Evolutionary conservation across 2,329 filamentous ascomycete species (phyloP).

Genomic region (Clonostachys sp.): DNA sequence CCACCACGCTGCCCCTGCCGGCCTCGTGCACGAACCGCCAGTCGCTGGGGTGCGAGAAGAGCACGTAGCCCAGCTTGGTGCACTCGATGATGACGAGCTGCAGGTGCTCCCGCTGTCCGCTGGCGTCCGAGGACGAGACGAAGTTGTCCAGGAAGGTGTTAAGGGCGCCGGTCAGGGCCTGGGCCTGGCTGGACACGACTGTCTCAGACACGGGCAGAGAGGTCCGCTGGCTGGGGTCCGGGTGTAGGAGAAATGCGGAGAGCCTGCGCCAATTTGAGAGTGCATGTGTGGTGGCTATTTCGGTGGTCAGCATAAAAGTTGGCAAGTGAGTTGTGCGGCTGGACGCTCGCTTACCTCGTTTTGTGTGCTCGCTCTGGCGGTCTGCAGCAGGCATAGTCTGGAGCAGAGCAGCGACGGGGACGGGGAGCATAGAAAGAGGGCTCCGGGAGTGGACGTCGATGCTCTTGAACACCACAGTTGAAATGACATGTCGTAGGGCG

Average conservation of each 20-base stretch:
- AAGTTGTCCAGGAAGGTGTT: background rate
- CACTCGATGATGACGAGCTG: conserved; percentile 31
- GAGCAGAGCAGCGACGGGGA: conserved; percentile 11
- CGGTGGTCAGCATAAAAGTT: conserved; percentile 14
- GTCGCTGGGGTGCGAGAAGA: conserved; percentile 36
- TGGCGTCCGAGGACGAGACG: conserved; percentile 3
- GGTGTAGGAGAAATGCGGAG: conserved; percentile 34
- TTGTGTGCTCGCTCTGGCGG: background rate
- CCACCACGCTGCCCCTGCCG: background rate
- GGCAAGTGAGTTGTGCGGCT: background rate
- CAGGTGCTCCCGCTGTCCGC: conserved; percentile 28
- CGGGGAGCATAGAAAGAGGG: conserved; percentile 28
- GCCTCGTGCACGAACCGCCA: conserved; percentile 21
- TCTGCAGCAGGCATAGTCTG: background rate
- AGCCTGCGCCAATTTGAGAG: conserved; percentile 35
- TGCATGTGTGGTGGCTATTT: conserved; percentile 15
- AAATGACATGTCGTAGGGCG: conserved; percentile 31
- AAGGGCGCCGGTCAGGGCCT: background rate
- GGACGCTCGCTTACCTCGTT: background rate
- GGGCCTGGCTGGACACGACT: background rate
- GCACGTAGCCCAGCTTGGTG: conserved; percentile 30
- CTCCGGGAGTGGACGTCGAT: conserved; percentile 18
- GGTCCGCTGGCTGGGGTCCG: conserved; percentile 25
- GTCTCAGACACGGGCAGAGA: conserved; percentile 13
- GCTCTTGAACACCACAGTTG: conserved; percentile 25